Conservation (phyloP, 805 yeast species). For the Kluyveromyces aestuarii region DNA sequence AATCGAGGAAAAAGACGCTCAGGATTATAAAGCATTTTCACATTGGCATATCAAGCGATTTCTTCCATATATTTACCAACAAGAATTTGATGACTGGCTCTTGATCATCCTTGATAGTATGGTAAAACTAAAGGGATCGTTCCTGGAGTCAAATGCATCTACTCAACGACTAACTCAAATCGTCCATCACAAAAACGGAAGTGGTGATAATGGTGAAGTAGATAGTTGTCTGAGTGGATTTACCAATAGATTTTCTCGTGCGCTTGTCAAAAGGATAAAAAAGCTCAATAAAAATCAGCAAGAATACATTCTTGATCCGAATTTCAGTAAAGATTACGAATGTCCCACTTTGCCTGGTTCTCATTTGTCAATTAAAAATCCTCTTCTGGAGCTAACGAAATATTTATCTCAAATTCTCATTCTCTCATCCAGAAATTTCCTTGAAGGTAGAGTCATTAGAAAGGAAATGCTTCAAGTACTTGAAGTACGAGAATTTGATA, state of each 20-base stretch:
- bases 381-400: constrained; percentile 74
- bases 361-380: constrained; percentile 47
- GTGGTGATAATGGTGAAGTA: constrained; percentile 24
- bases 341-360: constrained; percentile 78
- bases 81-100: constrained; percentile 85
- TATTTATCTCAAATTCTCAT: constrained; percentile 61
- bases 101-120: constrained; percentile 64
- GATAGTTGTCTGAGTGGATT: constrained; percentile 38
- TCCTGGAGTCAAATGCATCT: constrained; percentile 25
- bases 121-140: constrained; percentile 40
- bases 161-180: constrained; percentile 66
- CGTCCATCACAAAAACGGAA: constrained; percentile 40
- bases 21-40: constrained; percentile 35
- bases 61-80: constrained; percentile 65
- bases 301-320: constrained; percentile 61
- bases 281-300: constrained; percentile 60
- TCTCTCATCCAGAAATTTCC: constrained; percentile 50
- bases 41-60: constrained; percentile 76
- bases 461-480: constrained; percentile 63
- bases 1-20: constrained; percentile 30
- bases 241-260: constrained; percentile 48
- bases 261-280: constrained; percentile 56
- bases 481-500: constrained; percentile 78
- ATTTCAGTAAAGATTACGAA: constrained; percentile 51
- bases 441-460: constrained; percentile 69